A percentile compares a stretch with the other conserved stretches of the same genome.
Evolutionary conservation across 2,329 filamentous ascomycete genomes (phyloP).

Genomic region (Emergomyces pasteurianus): DNA sequence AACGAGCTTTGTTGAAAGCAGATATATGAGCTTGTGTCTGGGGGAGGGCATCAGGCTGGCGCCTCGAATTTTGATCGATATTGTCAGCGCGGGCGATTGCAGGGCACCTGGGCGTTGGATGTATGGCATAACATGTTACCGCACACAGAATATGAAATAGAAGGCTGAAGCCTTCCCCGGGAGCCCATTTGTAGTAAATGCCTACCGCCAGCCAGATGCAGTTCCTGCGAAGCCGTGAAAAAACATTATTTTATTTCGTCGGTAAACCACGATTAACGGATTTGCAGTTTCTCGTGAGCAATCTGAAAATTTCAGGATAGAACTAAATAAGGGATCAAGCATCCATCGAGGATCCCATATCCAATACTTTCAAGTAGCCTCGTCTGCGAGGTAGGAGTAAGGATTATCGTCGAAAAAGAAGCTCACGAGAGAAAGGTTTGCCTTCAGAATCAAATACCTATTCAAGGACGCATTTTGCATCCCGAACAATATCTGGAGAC

Average conservation of each 20-base stretch:
- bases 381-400: neutral
- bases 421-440: neutral
- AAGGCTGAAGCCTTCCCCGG: neutral
- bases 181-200: neutral
- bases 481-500: neutral
- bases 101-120: neutral
- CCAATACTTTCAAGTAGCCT: neutral
- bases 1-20: neutral
- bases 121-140: neutral
- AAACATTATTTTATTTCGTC: neutral
- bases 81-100: neutral
- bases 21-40: neutral
- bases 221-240: neutral
- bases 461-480: too few relatives aligned
- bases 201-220: neutral
- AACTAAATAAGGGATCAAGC: neutral
- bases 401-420: neutral
- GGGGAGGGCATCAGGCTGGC: neutral
- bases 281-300: neutral
- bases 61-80: neutral
- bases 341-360: neutral
- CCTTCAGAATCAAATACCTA: neutral
- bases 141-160: neutral
- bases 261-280: neutral
- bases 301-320: neutral